Base-by-base conservation (phyloP, 169 alveolate genomes). In the Ichthyophthirius multifiliis region DNA sequence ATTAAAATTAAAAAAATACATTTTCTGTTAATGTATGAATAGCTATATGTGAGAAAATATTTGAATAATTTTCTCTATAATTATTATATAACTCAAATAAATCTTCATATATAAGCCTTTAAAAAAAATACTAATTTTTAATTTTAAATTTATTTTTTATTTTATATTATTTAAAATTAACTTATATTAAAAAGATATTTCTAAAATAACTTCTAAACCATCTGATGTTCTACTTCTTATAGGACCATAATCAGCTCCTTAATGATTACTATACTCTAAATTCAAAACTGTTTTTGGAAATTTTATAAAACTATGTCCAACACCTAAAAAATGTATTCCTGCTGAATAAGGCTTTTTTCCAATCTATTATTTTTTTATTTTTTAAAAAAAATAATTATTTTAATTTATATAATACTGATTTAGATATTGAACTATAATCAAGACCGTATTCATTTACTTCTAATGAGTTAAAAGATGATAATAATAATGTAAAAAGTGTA, bases 151-250 rank as follows among this genome's bases (percentile, higher is more conserved):
- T 1, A 5, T 12, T 43, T 10, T 45, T 32, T 3, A 31, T 71
- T 81, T 16, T 37, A 48, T 16, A 39, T 5, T 32, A 16, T 46
- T 16, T 15, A 7, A 31, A 10, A 43, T 20, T 67, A 7, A 77
- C 46, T 76, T 78, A 82, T 91, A 94, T 73, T 94, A 86, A 86
- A 92, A 92, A 18, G 96, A 88, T 31, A 93, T 88, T 83, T 91
- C 96, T 43, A 94, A 83, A 12, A 84, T 85, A 13, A 94, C 95
- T 86, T 91, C 93, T 37, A 94, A 86, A 0, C 97, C 97, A 85
- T 94, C 97, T 55, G 85, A 76, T 9, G 97, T 94, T 74, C 97
- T 82, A 48, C 95, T 86, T 73, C 87, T 86, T 7, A 94, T 88
- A 18, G 88, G 87, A 1, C 91, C 91, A 81, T 89, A 87, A 75